Percentiles rank a stretch among this genome's conserved stretches.
Evolutionary conservation across 768 basidiomycete genomes (phyloP).

Genomic region (Russula sp.): DNA sequence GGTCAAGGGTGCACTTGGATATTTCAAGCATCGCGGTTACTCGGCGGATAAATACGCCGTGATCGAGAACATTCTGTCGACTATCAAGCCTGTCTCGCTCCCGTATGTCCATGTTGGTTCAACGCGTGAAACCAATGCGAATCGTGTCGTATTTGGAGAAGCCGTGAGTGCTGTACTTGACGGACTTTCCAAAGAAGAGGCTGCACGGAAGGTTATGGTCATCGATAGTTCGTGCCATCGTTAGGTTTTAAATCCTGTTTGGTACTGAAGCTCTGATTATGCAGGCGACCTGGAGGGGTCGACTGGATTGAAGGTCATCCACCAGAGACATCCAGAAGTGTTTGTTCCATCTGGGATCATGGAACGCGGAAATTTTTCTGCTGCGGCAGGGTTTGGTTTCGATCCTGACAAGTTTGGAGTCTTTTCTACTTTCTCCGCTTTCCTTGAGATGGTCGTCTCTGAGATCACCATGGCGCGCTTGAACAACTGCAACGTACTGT

Average conservation of each 20-base stretch:
- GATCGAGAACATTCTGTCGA: constrained; percentile 46
- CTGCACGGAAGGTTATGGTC: constrained; percentile 73
- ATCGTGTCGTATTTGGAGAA: constrained; percentile 79
- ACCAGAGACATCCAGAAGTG: constrained; percentile 85
- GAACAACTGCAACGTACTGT: constrained; percentile 82
- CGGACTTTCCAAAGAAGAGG: constrained; percentile 65
- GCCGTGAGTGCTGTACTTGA: constrained; percentile 77
- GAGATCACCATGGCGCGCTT: constrained; percentile 91
- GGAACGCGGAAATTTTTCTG: constrained; percentile 80
- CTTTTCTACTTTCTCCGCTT: constrained; percentile 87
- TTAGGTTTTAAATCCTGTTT: neutral
- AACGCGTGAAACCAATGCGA: constrained; percentile 68
- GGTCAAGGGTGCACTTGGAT: constrained; percentile 69
- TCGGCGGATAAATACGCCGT: constrained; percentile 30
- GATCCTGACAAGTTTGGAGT: constrained; percentile 76
- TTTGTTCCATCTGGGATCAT: constrained; percentile 81
- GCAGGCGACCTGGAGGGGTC: constrained; percentile 82
- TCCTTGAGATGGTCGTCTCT: constrained; percentile 85
- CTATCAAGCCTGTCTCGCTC: constrained; percentile 51
- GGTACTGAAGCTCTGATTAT: constrained; percentile 10
- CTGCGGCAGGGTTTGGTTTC: constrained; percentile 84
- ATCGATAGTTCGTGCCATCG: constrained; percentile 61
- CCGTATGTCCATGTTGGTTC: constrained; percentile 61
- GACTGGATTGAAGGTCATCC: constrained; percentile 81
- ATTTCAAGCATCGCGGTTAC: constrained; percentile 60